Conservation (phyloP, 768 basidiomycete genomes). For the Boletus insuetus region DNA sequence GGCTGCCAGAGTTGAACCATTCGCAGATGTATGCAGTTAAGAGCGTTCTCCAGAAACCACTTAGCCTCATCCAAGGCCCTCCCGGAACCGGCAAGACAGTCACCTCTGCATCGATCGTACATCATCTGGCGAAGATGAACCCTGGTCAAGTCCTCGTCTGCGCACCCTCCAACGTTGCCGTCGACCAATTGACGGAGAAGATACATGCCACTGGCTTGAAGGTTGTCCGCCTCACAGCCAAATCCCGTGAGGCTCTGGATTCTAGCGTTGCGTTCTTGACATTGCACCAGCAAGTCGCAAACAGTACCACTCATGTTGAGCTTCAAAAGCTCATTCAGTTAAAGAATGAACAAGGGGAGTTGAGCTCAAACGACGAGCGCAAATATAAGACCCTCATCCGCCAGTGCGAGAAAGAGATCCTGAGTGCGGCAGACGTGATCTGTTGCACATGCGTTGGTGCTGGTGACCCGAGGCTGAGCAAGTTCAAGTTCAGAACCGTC, state of each 20-base stretch:
- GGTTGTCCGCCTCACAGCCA: conserved; percentile 96
- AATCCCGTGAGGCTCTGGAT: conserved; percentile 96
- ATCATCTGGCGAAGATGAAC: conserved; percentile 99
- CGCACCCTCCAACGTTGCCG: conserved; percentile 98
- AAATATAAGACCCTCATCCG: conserved; percentile 96
- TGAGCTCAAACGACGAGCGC: conserved; percentile 94
- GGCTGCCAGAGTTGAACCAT: conserved; percentile 96
- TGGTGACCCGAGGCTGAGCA: conserved; percentile 93
- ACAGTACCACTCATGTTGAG: conserved; percentile 93
- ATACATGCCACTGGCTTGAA: conserved; percentile 99
- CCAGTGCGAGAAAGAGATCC: conserved; percentile 96
- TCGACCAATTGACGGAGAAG: conserved; percentile 98
- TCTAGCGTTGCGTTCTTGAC: conserved; percentile 94
- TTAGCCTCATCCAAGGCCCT: conserved; percentile 97
- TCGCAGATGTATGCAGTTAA: conserved; percentile 99
- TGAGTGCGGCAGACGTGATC: conserved; percentile 93
- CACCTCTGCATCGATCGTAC: conserved; percentile 97
- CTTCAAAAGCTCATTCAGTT: conserved; percentile 97
- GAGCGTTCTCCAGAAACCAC: conserved; percentile 95
- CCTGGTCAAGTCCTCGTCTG: conserved; percentile 98
- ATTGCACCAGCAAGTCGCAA: conserved; percentile 95
- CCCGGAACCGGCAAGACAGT: conserved; percentile 99
- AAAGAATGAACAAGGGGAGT: conserved; percentile 95
- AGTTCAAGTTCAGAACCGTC: conserved; percentile 97
- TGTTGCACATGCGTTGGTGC: conserved; percentile 98